Conservation (phyloP, 176 grass and related monocot species). For the Musa schizocarpa region DNA sequence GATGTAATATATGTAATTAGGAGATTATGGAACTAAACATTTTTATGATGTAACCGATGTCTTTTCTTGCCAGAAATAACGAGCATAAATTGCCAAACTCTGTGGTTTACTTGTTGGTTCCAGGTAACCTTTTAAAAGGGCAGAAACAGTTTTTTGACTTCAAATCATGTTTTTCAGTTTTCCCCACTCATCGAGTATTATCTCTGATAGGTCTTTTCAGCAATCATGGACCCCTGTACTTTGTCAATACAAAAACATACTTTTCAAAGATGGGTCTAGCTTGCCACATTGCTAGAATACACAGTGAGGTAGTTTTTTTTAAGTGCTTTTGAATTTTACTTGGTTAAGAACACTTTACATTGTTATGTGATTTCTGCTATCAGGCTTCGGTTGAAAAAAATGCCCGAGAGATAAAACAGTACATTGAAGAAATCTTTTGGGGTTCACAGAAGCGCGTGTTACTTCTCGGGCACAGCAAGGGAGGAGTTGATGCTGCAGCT, state of each 20-base stretch:
- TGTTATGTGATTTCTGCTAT: slow-evolving; percentile 1
- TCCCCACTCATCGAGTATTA: neutral
- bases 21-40: neutral
- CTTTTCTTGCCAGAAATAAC: slow-evolving; percentile 42
- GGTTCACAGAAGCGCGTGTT: slow-evolving; percentile 73
- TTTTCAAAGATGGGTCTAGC: slow-evolving; percentile 85
- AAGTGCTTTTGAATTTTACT: slow-evolving; percentile 3
- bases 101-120: slow-evolving; percentile 82
- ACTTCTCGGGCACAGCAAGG: slow-evolving; percentile 90
- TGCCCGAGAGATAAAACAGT: slow-evolving; percentile 75
- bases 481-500: slow-evolving; percentile 79
- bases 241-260: slow-evolving; percentile 84
- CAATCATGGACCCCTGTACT: slow-evolving; percentile 85
- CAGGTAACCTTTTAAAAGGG: slow-evolving; percentile 31
- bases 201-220: slow-evolving; percentile 64
- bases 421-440: slow-evolving; percentile 92
- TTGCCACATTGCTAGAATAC: slow-evolving; percentile 93
- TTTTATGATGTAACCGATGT: slow-evolving; percentile 13
- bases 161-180: slow-evolving; percentile 17
- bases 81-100: slow-evolving; percentile 83
- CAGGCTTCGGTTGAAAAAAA: slow-evolving; percentile 83
- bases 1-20: neutral
- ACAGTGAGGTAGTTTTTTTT: slow-evolving; percentile 63
- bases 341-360: neutral
- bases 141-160: slow-evolving; percentile 7